Base-by-base conservation (phyloP, 768 basidiomycete genomes). In the Lentinula raphanica region DNA sequence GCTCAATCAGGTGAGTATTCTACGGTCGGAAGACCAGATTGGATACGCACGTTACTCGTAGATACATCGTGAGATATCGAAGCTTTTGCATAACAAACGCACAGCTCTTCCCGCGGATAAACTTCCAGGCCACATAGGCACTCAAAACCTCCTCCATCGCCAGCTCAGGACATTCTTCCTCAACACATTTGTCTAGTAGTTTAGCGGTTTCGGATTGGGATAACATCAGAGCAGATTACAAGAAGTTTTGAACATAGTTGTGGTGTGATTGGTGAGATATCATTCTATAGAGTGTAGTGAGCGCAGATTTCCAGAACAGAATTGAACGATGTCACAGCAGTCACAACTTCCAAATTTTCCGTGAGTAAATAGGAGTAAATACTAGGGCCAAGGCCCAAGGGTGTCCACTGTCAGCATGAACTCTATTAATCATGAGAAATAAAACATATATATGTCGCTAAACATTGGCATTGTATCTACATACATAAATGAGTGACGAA, bases 121-220 rank as follows among this genome's bases (percentile, higher is more conserved):
- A 25, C 27, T 54, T 54, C 53, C 53, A 54, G 27, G 53, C 53
- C 32, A 54, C 40, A 29, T 54, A 54, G 15, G 53, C 53, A 27
- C 53, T 54, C 4, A 54, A 25, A 21, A 54, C 25, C 28, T 54
- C 53, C 40, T 54, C 53, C 38, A 54, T 54, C 2, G 53, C 53
- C 38, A 54, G 28, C 25, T 39, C 38, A 17, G 53, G 53, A 36
- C 19, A 39, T 25, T 39, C 36, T 27, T 54, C 53, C 11, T 54
- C 25, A 23, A 38, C 53, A 19, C 53, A 54, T 40, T 19, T 35
- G 36, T 38, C 53, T 3, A 54, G 28, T 28, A 54, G 35, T 15
- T 23, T 54, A 3, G 38, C 36, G 21, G 28, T 40, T 21, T 42
- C 36, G 21, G 38, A 39, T 23, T 54, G 53, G 27, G 53, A 54